Conservation (phyloP, 1,139 yeast species). For the Diutina siamensis region DNA sequence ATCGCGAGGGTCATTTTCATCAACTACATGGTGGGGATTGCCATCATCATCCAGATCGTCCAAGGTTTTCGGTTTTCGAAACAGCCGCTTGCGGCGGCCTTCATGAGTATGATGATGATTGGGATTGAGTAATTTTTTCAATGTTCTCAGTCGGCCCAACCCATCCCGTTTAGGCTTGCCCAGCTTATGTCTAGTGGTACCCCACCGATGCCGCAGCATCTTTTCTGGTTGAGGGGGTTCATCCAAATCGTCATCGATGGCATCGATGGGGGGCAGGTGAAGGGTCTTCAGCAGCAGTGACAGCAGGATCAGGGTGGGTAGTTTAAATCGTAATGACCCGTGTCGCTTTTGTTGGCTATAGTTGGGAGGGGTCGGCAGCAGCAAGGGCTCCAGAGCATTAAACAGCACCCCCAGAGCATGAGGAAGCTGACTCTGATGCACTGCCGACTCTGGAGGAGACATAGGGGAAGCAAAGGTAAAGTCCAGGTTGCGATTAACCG, state of each 20-base stretch:
- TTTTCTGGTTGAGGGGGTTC: background rate
- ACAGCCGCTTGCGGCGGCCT: conserved; percentile 1
- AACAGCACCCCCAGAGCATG: conserved; percentile 4
- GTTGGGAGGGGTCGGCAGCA: background rate
- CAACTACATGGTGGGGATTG: background rate
- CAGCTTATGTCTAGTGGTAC: conserved; percentile 68
- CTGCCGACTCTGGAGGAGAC: background rate
- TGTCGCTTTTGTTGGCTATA: background rate
- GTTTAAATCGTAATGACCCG: background rate
- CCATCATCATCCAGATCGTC: conserved; percentile 1
- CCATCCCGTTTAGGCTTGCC: conserved; percentile 49
- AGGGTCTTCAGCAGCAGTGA: conserved; percentile 5
- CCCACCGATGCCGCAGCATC: conserved; percentile 80
- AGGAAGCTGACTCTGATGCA: background rate
- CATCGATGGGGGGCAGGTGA: background rate
- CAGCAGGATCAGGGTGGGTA: conserved; percentile 1
- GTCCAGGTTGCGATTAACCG: background rate
- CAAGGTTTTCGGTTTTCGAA: conserved; percentile 1
- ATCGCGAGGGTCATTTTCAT: conserved; percentile 1
- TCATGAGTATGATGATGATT: conserved; percentile 3
- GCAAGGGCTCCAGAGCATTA: background rate
- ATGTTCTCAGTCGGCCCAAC: conserved; percentile 35
- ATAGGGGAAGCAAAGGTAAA: background rate
- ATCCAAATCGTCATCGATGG: background rate
- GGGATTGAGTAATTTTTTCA: conserved; percentile 15